A percentile compares a stretch with the other conserved stretches of the same genome.
Conservation (phyloP, 139 green algal genomes). For the Micromonas commoda region DNA sequence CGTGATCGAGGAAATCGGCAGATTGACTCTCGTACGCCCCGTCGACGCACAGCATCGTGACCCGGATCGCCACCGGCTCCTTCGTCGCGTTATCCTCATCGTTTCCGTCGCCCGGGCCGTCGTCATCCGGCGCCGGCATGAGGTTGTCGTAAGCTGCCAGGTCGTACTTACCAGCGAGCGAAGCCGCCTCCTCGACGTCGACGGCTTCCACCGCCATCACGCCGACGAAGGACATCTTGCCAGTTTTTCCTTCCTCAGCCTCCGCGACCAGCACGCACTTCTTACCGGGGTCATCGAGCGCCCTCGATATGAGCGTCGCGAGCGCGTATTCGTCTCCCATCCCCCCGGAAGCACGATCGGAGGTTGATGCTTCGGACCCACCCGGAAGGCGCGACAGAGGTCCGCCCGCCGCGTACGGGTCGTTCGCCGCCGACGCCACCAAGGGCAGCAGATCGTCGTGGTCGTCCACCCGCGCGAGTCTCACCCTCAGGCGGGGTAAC, state of each 20-base stretch:
- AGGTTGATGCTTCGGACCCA: neutral
- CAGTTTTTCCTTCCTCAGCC: neutral
- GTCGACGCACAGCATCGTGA: neutral
- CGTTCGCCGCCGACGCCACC: neutral
- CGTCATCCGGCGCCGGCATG: no score
- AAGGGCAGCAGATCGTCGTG: constrained; percentile 26
- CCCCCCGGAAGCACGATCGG: no score
- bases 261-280: neutral
- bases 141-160: constrained; percentile 19
- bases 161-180: constrained; percentile 14
- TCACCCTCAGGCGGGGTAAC: neutral
- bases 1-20: neutral
- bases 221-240: constrained; percentile 23
- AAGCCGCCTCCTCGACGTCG: neutral
- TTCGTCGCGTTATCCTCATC: neutral
- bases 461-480: constrained; percentile 17
- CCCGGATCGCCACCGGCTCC: neutral
- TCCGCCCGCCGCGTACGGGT: neutral
- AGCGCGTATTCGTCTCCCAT: constrained; percentile 2
- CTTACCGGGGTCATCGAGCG: neutral
- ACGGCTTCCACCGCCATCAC: constrained; percentile 5
- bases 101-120: no score
- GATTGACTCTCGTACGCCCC: neutral
- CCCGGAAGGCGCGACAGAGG: neutral
- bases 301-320: neutral